Conservation (phyloP, 768 basidiomycete species). For the Hypholoma sublateritium region DNA sequence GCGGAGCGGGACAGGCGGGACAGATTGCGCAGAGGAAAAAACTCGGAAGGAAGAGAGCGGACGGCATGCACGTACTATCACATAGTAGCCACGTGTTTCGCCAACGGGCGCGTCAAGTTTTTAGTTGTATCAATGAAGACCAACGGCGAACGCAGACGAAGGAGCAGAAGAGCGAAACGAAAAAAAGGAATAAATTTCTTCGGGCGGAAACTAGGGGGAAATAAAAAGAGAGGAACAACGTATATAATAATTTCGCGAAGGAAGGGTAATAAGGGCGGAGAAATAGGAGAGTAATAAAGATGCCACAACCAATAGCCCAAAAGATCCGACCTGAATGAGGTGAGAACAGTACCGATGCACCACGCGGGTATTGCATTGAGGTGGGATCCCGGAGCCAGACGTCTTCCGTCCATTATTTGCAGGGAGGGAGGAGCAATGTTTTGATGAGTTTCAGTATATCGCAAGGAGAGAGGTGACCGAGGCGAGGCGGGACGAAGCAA, state of each 20-base stretch:
- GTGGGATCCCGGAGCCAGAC: constrained; percentile 43
- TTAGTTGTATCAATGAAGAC: background rate
- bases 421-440: constrained; percentile 24
- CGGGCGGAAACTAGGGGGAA: constrained; percentile 23
- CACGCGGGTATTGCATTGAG: constrained; percentile 5
- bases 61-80: constrained; percentile 16
- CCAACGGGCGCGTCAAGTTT: background rate
- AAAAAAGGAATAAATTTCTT: constrained; percentile 16
- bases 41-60: constrained; percentile 17
- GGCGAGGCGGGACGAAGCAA: constrained; percentile 24
- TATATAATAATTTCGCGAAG: constrained; percentile 31
- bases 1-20: constrained; percentile 6
- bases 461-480: constrained; percentile 21
- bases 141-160: constrained; percentile 7
- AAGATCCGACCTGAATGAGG: constrained; percentile 25
- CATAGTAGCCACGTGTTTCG: constrained; percentile 6
- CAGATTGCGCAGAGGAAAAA: constrained; percentile 8
- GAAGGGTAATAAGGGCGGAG: constrained; percentile 17
- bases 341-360: background rate
- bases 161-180: constrained; percentile 21
- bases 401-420: constrained; percentile 42
- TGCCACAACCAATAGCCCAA: constrained; percentile 68
- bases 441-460: constrained; percentile 31
- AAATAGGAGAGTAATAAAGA: constrained; percentile 43
- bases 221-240: constrained; percentile 37